A percentile compares a stretch with the other conserved stretches of the same genome.
Evolutionary conservation across 2,329 filamentous ascomycete genomes (phyloP).

Genomic region (Pseudogymnoascus sp.): DNA sequence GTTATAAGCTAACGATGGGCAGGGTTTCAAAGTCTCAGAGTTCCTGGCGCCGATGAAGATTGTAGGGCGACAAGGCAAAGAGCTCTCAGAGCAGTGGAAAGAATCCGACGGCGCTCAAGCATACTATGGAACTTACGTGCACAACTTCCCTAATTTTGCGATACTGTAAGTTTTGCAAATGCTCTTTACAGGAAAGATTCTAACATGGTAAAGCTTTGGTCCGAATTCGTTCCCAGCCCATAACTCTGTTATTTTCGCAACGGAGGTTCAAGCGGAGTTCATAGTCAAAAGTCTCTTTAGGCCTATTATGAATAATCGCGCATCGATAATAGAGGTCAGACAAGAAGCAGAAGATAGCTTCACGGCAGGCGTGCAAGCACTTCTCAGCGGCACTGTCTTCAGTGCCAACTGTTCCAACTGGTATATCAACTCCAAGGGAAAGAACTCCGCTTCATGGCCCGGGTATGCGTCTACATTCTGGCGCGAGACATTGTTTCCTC

Average conservation of each 20-base stretch:
- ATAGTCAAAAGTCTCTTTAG: slow-evolving; percentile 23
- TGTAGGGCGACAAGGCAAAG: slow-evolving; percentile 17
- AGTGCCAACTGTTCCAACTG: slow-evolving; percentile 33
- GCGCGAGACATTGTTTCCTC: slow-evolving; percentile 23
- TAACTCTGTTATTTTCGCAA: slow-evolving; percentile 28
- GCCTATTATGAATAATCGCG: slow-evolving; percentile 28
- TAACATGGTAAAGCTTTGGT: slow-evolving; percentile 14
- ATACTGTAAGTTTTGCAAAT: slow-evolving; percentile 12
- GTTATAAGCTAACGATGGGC: not conserved
- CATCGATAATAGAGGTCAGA: slow-evolving; percentile 30
- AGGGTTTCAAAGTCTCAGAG: slow-evolving; percentile 26
- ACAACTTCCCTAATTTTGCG: slow-evolving; percentile 24
- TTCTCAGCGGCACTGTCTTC: slow-evolving; percentile 30
- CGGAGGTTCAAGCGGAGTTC: slow-evolving; percentile 27
- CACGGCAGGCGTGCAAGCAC: slow-evolving; percentile 26
- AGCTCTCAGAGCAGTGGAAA: slow-evolving; percentile 26
- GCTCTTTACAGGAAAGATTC: not conserved
- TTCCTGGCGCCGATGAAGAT: slow-evolving; percentile 30
- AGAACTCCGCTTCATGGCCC: slow-evolving; percentile 33
- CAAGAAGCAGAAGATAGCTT: slow-evolving; percentile 26
- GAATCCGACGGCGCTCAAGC: slow-evolving; percentile 26
- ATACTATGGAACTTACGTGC: slow-evolving; percentile 23
- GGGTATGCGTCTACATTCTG: slow-evolving; percentile 27
- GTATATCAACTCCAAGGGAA: slow-evolving; percentile 33
- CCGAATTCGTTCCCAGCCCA: slow-evolving; percentile 26